A percentile compares a stretch with the other conserved stretches of the same genome.
These are phyloP conservation scores for Diaporthe vexans DNA, from an alignment of 2,329 filamentous ascomycete species.

Conservation along the genomic window DNA sequence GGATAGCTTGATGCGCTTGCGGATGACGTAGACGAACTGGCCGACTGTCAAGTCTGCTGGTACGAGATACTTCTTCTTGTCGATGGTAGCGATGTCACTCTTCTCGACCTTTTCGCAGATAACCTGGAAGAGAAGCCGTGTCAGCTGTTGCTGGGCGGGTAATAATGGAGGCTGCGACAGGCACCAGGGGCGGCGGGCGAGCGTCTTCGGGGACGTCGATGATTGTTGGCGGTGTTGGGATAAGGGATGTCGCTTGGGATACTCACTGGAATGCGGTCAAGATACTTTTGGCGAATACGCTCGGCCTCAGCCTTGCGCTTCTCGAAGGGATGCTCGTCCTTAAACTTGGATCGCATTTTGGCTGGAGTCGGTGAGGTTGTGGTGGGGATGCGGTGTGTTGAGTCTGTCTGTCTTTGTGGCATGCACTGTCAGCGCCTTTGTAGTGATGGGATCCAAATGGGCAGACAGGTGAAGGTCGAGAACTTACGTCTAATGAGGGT, in stretches of 20 bases:
- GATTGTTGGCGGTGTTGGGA: background rate
- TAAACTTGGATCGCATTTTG: slow-evolving; percentile 99
- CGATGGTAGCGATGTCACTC: slow-evolving; percentile 98
- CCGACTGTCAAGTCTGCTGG: slow-evolving; percentile 97
- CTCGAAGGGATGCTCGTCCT: slow-evolving; percentile 99
- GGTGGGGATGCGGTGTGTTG: slow-evolving; percentile 41
- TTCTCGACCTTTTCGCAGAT: slow-evolving; percentile 99
- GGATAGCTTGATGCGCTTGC: slow-evolving; percentile 99
- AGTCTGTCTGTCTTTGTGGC: background rate
- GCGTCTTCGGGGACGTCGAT: background rate
- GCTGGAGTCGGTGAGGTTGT: slow-evolving; percentile 49
- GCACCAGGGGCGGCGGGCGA: background rate
- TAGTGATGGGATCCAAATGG: background rate
- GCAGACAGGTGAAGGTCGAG: background rate
- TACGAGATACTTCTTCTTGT: slow-evolving; percentile 99
- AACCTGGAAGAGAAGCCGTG: slow-evolving; percentile 70
- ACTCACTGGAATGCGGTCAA: slow-evolving; percentile 97
- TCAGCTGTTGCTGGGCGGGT: slow-evolving; percentile 35
- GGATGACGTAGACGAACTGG: slow-evolving; percentile 99
- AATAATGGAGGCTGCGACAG: background rate
- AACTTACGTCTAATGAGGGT: slow-evolving; percentile 23
- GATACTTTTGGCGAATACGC: slow-evolving; percentile 98
- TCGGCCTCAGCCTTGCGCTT: slow-evolving; percentile 99
- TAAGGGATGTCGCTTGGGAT: background rate
- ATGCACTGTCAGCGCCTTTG: background rate